Percentiles rank a stretch among this genome's conserved stretches.
phyloP scores from a whole-genome alignment of 192 early-diverging fungal genomes.

The Backusella tuberculispora region DNA sequence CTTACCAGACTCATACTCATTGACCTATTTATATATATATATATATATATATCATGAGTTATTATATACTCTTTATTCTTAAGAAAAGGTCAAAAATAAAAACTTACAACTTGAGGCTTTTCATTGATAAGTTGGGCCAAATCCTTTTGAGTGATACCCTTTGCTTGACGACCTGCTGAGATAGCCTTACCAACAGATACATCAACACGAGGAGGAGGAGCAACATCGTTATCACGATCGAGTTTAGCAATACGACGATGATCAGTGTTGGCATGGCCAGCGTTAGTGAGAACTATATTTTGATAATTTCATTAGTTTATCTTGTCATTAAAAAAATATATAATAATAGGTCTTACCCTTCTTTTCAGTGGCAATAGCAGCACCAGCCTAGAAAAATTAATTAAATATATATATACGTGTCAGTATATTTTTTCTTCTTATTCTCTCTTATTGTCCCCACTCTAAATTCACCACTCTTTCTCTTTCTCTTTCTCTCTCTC shows the following conservation, averaged over 20 bases:
- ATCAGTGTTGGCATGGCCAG: constrained; percentile 64
- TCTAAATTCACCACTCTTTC: no score
- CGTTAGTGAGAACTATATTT: constrained; percentile 51
- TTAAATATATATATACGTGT: no score
- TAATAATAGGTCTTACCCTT: constrained; percentile 60
- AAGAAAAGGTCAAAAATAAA: no score
- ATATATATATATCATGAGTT: background rate
- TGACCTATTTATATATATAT: constrained; percentile 53
- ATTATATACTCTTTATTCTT: background rate
- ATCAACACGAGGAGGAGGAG: constrained; percentile 68
- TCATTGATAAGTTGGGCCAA: constrained; percentile 89
- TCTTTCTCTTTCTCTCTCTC: background rate
- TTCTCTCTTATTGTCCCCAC: background rate
- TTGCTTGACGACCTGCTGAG: constrained; percentile 75
- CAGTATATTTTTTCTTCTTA: no score
- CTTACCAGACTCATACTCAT: constrained; percentile 88
- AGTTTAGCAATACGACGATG: constrained; percentile 83
- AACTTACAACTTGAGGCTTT: constrained; percentile 79
- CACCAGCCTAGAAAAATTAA: constrained; percentile 48
- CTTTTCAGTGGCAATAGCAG: constrained; percentile 71
- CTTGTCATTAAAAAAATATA: background rate
- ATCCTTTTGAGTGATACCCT: constrained; percentile 89
- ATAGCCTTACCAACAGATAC: constrained; percentile 82
- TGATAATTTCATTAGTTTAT: background rate
- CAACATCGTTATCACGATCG: constrained; percentile 86